Percentiles rank a stretch among this genome's conserved stretches.
phyloP scores from a whole-genome alignment of 2,329 filamentous ascomycete genomes.

The Pestalotiopsis sp. region DNA sequence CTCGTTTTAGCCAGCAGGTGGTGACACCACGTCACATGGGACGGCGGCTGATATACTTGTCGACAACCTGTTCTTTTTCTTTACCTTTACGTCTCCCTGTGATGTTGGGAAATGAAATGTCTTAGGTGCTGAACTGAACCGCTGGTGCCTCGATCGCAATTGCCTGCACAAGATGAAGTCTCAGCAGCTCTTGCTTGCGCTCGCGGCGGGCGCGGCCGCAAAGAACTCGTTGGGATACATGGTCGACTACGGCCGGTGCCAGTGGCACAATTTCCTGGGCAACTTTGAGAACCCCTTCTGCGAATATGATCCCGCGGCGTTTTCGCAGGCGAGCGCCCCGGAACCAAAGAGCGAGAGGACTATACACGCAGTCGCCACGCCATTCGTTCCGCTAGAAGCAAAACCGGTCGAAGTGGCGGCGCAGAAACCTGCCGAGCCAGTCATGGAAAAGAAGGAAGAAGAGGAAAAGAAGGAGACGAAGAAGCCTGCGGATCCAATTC shows the following conservation, averaged over 20 bases:
- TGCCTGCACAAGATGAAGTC: not conserved
- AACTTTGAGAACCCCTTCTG: conserved; percentile 3
- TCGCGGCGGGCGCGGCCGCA: not conserved
- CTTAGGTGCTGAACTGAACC: not conserved
- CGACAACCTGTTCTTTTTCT: not conserved
- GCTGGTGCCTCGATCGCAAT: not conserved
- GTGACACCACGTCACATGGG: conserved; percentile 1
- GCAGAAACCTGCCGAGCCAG: not conserved
- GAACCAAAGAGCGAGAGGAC: not conserved
- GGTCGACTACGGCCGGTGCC: conserved; percentile 2
- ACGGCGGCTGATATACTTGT: not conserved
- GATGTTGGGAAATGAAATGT: not conserved
- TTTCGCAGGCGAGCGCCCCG: not conserved
- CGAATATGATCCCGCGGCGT: not conserved
- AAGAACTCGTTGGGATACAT: conserved; percentile 5
- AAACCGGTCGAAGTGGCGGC: not conserved
- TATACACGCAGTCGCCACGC: not conserved
- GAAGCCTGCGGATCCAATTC: not conserved
- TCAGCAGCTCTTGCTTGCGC: not conserved
- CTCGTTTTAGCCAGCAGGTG: conserved; percentile 3
- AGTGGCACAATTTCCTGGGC: conserved; percentile 2
- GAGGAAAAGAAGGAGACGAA: not conserved
- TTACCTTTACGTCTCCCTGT: not conserved
- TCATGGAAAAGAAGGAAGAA: not conserved
- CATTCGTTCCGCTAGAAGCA: not conserved